Conservation (phyloP, 768 basidiomycete species). For the Trametes sanguinea region DNA sequence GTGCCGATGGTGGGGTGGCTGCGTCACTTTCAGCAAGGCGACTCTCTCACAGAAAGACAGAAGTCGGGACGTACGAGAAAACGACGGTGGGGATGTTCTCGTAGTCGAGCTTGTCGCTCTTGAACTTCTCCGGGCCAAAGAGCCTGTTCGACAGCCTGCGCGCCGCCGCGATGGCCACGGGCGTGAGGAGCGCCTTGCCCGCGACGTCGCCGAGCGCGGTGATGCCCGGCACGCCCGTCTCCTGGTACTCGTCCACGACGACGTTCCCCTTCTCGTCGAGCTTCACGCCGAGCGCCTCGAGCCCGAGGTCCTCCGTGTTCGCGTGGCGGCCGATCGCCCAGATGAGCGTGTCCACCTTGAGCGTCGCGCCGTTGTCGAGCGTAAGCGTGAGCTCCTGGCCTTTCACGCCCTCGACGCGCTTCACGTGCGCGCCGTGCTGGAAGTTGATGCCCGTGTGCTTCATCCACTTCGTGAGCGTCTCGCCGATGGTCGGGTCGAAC, state of each 20-base stretch:
- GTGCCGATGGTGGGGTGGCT: slow-evolving; percentile 96
- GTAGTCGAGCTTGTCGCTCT: slow-evolving; percentile 85
- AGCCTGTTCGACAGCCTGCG: slow-evolving; percentile 85
- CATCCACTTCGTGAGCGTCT: slow-evolving; percentile 88
- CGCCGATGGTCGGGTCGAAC: slow-evolving; percentile 87
- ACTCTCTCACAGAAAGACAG: not conserved
- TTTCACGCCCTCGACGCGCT: slow-evolving; percentile 72
- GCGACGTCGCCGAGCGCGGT: slow-evolving; percentile 90
- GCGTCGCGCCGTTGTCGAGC: slow-evolving; percentile 69
- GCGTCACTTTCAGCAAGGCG: not conserved
- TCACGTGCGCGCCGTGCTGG: slow-evolving; percentile 76
- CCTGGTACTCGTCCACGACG: slow-evolving; percentile 90
- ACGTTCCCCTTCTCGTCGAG: slow-evolving; percentile 80
- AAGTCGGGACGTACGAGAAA: slow-evolving; percentile 73
- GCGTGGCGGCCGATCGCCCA: slow-evolving; percentile 95
- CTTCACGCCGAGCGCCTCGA: slow-evolving; percentile 77
- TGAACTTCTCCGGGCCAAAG: slow-evolving; percentile 85
- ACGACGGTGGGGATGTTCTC: slow-evolving; percentile 93
- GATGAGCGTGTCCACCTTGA: slow-evolving; percentile 84
- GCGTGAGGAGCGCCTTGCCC: slow-evolving; percentile 91
- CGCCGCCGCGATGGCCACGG: slow-evolving; percentile 97
- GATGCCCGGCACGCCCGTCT: slow-evolving; percentile 68
- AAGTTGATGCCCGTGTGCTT: slow-evolving; percentile 90
- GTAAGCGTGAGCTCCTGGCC: slow-evolving; percentile 76
- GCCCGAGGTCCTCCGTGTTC: slow-evolving; percentile 74